Base-by-base conservation (phyloP, 805 yeast species). In the Candida multigemmis region DNA sequence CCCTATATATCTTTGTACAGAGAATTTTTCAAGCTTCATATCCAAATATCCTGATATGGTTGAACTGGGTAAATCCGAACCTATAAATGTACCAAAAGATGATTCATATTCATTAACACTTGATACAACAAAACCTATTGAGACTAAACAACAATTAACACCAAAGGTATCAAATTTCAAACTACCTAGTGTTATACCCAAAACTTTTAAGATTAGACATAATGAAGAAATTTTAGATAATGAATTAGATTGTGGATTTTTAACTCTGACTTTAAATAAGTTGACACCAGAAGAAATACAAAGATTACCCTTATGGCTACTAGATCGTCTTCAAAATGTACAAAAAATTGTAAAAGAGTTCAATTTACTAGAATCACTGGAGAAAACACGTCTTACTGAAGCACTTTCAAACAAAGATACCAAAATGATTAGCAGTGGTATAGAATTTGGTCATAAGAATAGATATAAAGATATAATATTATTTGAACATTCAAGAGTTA, bases 401-500 rank as follows among this genome's bases (percentile, higher is more conserved):
- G 53, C 58, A 4, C 40, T 54, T 13, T 17, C 29, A 18, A 24
- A 14, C 9, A 7, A 11, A 9, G 21, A 35, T 9, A 31, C 27
- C 10, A 40, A 35, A 4, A 46, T 60, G 16, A 68, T 82, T 17
- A 71, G 77, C 19, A 72, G 79, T 4, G 96, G 95, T 5, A 75
- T 86, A 22, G 94, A 85, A 50, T 64, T 75, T 22, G 89, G 93
- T 14, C 51, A 67, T 28, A 86, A 86, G 44, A 85, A 87, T 50
- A 57, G 97, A 33, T 87, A 87, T 59, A 80, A 82, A 42, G 94
- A 87, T 48, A 82, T 87, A 22, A 78, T 81, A 43, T 86, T 94
- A 4, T 87, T 72, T 51, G 93, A 83, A 45, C 89, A 82, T 42
- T 71, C 93, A 4, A 62, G 96, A 32, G 96, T 89, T 8, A 71